Base-by-base conservation (phyloP, 805 yeast species). In the Candida sithepensis region DNA sequence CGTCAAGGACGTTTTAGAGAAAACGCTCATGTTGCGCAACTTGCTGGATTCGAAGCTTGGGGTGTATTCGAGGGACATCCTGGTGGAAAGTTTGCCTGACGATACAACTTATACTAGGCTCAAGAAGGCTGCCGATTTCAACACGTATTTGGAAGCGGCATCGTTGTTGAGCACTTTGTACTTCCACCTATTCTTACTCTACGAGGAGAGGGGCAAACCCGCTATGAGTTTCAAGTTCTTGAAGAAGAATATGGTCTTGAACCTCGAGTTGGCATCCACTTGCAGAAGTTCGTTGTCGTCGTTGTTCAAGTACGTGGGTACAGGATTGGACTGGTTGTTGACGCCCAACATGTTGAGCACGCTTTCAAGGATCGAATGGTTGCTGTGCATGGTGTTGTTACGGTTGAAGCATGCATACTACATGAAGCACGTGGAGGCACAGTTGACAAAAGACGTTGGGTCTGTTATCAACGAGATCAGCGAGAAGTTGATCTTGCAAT, bases 291-390 rank as follows among this genome's bases (percentile, higher is more conserved):
- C 75, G 24, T 56, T 71, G 20, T 54, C 53, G 32, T 65, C 68
- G 43, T 62, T 68, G 47, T 50, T 58, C 2, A 38, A 52, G 1
- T 69, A 70, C 53, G 76, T 78, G 56, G 79, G 75, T 2, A 54
- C 59, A 1, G 72, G 74, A 0, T 68, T 73, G 2, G 76, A 69
- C 40, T 61, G 69, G 42, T 56, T 71, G 9, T 43, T 79, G 28
- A 76, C 70, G 46, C 80, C 82, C 1, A 20, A 39, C 1, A n/a
- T 59, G 7, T 19, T 58, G 2, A 41, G 30, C 20, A 21, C 52
- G 8, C 16, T 54, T 3, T 45, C 47, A 14, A 45, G 54, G 14
- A 19, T 52, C 1, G 50, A 50, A 22, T 55, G 54, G 48, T 30
- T 42, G 3, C 41, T 42, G 24, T 28, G 42, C 12, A 16, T 39